phyloP scores from a whole-genome alignment of 441 rosid species.

The Populus hybrid region DNA sequence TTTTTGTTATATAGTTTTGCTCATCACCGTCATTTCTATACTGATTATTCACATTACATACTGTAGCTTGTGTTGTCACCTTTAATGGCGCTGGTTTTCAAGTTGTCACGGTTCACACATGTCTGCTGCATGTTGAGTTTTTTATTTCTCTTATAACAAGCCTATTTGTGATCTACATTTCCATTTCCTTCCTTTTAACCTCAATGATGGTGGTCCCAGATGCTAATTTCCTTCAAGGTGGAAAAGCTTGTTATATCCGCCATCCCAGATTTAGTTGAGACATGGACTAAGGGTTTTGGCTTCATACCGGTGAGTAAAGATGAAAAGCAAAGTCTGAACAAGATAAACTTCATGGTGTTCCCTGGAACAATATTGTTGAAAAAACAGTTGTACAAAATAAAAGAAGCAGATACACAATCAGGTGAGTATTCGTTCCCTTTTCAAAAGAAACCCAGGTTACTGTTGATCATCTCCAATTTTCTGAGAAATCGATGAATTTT shows the following conservation, averaged over 20 bases:
- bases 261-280: conserved; percentile 74
- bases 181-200: neutral
- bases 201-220: conserved; percentile 32
- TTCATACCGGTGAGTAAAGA: conserved; percentile 51
- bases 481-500: neutral
- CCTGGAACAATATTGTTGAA: conserved; percentile 78
- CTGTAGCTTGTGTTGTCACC: neutral
- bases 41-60: neutral
- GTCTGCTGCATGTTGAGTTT: conserved; percentile 1
- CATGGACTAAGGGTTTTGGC: conserved; percentile 92
- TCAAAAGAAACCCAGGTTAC: neutral
- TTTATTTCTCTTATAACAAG: neutral
- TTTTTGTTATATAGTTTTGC: neutral
- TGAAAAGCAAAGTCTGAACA: conserved; percentile 58
- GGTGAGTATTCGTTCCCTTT: conserved; percentile 31
- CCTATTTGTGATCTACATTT: neutral
- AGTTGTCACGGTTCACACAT: neutral
- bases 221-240: conserved; percentile 74
- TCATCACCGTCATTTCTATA: neutral
- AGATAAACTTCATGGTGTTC: conserved; percentile 81
- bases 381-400: conserved; percentile 43
- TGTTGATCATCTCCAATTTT: conserved; percentile 6
- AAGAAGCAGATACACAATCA: conserved; percentile 27
- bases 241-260: conserved; percentile 89
- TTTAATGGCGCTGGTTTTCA: neutral